Conservation (phyloP, 805 yeast species). For the Metschnikowia baotianmanensis region DNA sequence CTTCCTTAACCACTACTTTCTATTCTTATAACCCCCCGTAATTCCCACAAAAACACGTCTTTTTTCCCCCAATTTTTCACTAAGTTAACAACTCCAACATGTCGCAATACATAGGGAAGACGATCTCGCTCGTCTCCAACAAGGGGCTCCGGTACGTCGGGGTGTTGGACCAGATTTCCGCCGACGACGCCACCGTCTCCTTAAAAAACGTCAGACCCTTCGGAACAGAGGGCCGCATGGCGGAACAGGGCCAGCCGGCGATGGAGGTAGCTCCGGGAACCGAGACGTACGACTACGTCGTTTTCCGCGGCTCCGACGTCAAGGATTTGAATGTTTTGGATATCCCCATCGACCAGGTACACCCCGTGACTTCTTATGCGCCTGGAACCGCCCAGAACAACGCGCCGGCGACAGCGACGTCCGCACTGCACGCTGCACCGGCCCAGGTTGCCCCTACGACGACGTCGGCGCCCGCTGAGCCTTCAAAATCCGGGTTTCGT, state of each 20-base stretch:
- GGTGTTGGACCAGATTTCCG: constrained; percentile 78
- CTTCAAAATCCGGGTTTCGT: not conserved
- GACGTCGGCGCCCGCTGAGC: constrained; percentile 18
- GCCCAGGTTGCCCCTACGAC: constrained; percentile 57
- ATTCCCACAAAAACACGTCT: too few relatives aligned
- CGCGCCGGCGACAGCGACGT: constrained; percentile 7
- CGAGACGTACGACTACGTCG: constrained; percentile 72
- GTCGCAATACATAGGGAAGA: constrained; percentile 92
- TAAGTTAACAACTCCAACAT: too few relatives aligned
- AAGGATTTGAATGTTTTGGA: constrained; percentile 86
- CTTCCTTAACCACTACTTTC: too few relatives aligned
- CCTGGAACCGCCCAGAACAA: not conserved
- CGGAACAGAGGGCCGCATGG: constrained; percentile 90
- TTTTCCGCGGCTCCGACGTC: constrained; percentile 89
- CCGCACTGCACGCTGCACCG: constrained; percentile 18
- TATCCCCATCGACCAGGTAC: constrained; percentile 59
- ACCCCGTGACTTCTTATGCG: constrained; percentile 36
- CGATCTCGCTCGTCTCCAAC: constrained; percentile 75
- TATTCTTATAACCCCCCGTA: too few relatives aligned
- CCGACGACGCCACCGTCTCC: constrained; percentile 87
- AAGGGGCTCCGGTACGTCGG: constrained; percentile 89
- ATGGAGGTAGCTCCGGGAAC: constrained; percentile 70
- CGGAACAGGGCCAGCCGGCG: constrained; percentile 52
- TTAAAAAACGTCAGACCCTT: constrained; percentile 73
- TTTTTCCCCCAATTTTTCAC: too few relatives aligned